Percentiles rank a stretch among this genome's conserved stretches.
Conservation (phyloP, 1,139 yeast species). For the Hemisphaericaspora lyxosophila region DNA sequence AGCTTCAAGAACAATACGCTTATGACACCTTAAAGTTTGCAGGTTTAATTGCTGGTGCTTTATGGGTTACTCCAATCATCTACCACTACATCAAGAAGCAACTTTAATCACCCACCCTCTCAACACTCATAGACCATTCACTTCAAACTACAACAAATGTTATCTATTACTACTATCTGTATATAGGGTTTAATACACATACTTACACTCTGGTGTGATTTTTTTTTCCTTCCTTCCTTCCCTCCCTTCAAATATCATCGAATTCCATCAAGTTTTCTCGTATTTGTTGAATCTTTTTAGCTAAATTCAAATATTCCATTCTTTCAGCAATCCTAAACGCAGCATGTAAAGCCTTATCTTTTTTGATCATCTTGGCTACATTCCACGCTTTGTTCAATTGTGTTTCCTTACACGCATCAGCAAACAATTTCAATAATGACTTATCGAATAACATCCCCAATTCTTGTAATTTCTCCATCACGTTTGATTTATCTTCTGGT, state of each 20-base stretch:
- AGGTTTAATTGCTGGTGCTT: slow-evolving; percentile 68
- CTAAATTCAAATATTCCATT: slow-evolving; percentile 64
- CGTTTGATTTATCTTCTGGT: slow-evolving; percentile 38
- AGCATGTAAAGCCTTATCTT: slow-evolving; percentile 78
- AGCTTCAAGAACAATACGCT: slow-evolving; percentile 69
- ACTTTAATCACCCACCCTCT: slow-evolving; percentile 27
- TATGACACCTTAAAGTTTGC: slow-evolving; percentile 66
- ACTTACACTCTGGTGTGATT: no score
- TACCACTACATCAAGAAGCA: slow-evolving; percentile 63
- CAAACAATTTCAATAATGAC: slow-evolving; percentile 71
- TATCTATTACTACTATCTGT: neutral
- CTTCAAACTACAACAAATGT: neutral
- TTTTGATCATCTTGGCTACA: slow-evolving; percentile 66
- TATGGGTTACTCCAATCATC: slow-evolving; percentile 74
- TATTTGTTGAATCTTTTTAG: slow-evolving; percentile 63
- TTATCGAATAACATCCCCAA: slow-evolving; percentile 64
- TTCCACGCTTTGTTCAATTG: slow-evolving; percentile 67
- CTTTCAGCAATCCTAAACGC: slow-evolving; percentile 84
- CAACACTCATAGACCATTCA: neutral
- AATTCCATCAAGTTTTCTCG: slow-evolving; percentile 51
- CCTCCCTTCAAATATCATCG: slow-evolving; percentile 1
- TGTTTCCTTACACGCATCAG: slow-evolving; percentile 71
- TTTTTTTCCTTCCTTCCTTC: no score
- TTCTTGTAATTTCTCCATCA: slow-evolving; percentile 47
- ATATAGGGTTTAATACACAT: neutral